Base-by-base conservation (phyloP, 768 basidiomycete genomes). In the Xerocomus spinulosus region DNA sequence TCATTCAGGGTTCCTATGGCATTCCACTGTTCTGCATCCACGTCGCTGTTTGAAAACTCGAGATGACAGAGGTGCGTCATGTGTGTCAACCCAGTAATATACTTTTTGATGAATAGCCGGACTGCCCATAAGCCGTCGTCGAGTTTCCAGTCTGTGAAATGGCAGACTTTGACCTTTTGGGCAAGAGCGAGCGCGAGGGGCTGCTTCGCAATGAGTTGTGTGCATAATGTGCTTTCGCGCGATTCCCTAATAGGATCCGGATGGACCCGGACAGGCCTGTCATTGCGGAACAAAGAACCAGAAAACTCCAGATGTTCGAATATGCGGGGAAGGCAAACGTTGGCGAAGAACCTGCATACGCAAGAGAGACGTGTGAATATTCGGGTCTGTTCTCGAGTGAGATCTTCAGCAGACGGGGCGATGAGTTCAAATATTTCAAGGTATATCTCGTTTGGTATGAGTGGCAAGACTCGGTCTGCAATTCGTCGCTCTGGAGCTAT, bases 381-480 rank as follows among this genome's bases (percentile, higher is more conserved):
- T 4, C 3, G 2, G 12, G 45, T 17, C 25, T 51, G 9, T n/a
- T 69, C 56, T 3, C 42, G 39, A 7, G 40, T 39, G 9, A 33
- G 51, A 47, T 28, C 46, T 1, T 54, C 42, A 8, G 55, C 45
- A 0, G 57, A 41, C 18, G 64, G 61, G 28, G 51, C 53, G 5
- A 76, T 34, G 28, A 59, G 57, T n/a, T 62, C 63, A 36, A 75
- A 67, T n/a, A 77, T 73, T 42, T 65, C 55, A 5, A 70, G 50
- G 43, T 76, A 77, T 17, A 78, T 62, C 49, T 78, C 76, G 49
- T 67, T 69, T 3, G 76, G 76, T 45, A 79, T 66, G 5, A 64
- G 54, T 1, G 65, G 53, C 10, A 70, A 51, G 7, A 7, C 9
- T 20, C 41, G 50, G 2, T 41, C 25, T 1, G 10, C 52, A 2